These are phyloP conservation scores for Colletotrichum kahawae DNA, from an alignment of 2,329 filamentous ascomycete genomes.

Conservation along the genomic window DNA sequence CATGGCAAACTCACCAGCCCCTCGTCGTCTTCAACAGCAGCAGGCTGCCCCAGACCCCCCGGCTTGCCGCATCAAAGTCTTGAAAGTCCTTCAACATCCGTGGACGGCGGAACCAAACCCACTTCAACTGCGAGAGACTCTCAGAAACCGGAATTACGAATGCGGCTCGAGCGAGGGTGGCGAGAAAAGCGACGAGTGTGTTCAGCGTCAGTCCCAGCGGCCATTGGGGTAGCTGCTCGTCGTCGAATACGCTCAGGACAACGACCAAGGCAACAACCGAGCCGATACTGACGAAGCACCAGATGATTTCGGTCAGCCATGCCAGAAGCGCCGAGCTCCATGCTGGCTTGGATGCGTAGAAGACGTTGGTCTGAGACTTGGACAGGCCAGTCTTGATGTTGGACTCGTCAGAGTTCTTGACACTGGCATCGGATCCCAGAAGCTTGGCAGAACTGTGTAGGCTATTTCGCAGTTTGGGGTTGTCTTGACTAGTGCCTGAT, in stretches of 20 bases:
- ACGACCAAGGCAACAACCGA: not conserved
- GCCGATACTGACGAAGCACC: not conserved
- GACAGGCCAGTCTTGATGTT: not conserved
- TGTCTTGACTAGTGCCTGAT: not conserved
- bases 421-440: not conserved
- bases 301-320: not conserved
- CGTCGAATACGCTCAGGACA: not conserved
- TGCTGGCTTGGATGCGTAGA: not conserved
- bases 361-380: conserved; percentile 19
- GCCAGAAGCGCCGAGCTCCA: not conserved
- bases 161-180: conserved; percentile 26
- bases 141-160: conserved; percentile 29
- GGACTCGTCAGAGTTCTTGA: not conserved
- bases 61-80: conserved; percentile 26
- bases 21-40: not conserved
- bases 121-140: conserved; percentile 29
- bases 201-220: conserved; percentile 31
- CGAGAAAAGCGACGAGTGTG: conserved; percentile 30
- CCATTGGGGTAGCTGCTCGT: not conserved
- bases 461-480: not conserved
- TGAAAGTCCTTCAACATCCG: conserved; percentile 26
- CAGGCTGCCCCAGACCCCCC: conserved; percentile 23
- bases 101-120: conserved; percentile 25
- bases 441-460: not conserved
- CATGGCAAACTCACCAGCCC: not conserved